These are phyloP conservation scores for Triglochin maritima DNA, from an alignment of 106 monocot species.

Conservation along the genomic window DNA sequence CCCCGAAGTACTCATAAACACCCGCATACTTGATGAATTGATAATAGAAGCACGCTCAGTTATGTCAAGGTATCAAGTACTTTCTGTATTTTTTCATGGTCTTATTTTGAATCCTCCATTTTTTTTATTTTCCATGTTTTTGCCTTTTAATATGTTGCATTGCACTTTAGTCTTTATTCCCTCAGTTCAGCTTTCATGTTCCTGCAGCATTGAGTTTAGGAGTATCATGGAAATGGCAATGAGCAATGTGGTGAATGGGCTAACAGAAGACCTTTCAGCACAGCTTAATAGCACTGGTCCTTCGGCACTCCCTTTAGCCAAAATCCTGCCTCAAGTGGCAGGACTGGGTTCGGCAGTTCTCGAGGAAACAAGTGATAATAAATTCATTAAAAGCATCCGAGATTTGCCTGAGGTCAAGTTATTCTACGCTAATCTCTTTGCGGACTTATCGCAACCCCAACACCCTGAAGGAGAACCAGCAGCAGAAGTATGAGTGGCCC, in stretches of 20 bases:
- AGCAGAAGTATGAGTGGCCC: not conserved
- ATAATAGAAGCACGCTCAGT: conserved; percentile 63
- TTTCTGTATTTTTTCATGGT: not conserved
- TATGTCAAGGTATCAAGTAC: conserved; percentile 52
- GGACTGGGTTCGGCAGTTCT: conserved; percentile 37
- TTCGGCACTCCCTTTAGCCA: conserved; percentile 48
- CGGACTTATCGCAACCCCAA: conserved; percentile 30
- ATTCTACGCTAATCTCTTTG: conserved; percentile 77
- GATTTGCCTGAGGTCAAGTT: conserved; percentile 55
- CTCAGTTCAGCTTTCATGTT: conserved; percentile 2
- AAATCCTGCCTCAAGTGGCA: conserved; percentile 49
- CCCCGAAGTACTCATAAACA: conserved; percentile 39
- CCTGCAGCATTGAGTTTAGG: conserved; percentile 60
- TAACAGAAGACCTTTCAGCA: conserved; percentile 36
- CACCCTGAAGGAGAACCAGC: not conserved
- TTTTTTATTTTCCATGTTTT: not conserved
- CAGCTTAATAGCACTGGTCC: conserved; percentile 14
- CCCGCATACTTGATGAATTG: conserved; percentile 68
- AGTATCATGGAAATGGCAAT: conserved; percentile 45
- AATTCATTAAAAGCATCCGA: conserved; percentile 44
- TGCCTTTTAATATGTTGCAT: not conserved
- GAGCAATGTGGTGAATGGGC: conserved; percentile 41
- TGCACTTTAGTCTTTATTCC: not conserved
- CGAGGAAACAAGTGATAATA: conserved; percentile 69
- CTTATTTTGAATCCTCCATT: too few species aligned